phyloP scores from a whole-genome alignment of 2,329 filamentous ascomycete genomes.

The Aspergillus proliferans region DNA sequence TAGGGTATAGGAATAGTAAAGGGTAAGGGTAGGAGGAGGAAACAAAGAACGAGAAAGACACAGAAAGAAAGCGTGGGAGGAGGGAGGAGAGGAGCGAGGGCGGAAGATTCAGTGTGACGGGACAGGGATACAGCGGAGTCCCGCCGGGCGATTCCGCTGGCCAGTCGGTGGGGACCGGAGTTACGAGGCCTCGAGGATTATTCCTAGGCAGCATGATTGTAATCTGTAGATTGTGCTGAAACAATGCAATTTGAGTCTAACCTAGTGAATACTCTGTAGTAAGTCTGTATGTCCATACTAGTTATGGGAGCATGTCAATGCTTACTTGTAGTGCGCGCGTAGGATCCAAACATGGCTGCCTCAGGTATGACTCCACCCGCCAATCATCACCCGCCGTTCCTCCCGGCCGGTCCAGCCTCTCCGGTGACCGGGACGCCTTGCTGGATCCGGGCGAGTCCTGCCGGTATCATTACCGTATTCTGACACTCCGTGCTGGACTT shows the following conservation, averaged over 20 bases:
- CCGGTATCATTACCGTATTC: neutral
- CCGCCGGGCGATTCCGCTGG: slow-evolving; percentile 22
- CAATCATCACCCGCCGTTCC: too few relatives aligned
- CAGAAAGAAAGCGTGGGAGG: slow-evolving; percentile 7
- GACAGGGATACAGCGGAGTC: slow-evolving; percentile 13
- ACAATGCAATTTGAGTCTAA: too few relatives aligned
- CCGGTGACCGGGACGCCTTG: neutral
- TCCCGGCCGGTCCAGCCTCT: neutral
- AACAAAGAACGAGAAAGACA: slow-evolving; percentile 5
- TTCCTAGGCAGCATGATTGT: too few relatives aligned
- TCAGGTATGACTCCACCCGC: neutral
- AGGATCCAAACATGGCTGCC: neutral
- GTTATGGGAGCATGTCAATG: too few relatives aligned
- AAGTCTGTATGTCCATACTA: too few relatives aligned
- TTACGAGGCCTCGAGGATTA: neutral
- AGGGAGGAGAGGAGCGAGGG: slow-evolving; percentile 3
- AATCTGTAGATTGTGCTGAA: too few relatives aligned
- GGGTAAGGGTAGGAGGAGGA: slow-evolving; percentile 50
- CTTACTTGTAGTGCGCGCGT: too few relatives aligned
- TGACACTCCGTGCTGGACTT: too few relatives aligned
- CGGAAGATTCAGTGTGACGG: slow-evolving; percentile 7
- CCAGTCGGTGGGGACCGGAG: slow-evolving; percentile 7
- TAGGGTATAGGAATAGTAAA: slow-evolving; percentile 18
- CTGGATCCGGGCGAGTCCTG: neutral
- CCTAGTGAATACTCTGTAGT: too few relatives aligned